Evolutionary conservation across 2,329 filamentous ascomycete genomes (phyloP).

Genomic region (Fusarium buxicola): DNA sequence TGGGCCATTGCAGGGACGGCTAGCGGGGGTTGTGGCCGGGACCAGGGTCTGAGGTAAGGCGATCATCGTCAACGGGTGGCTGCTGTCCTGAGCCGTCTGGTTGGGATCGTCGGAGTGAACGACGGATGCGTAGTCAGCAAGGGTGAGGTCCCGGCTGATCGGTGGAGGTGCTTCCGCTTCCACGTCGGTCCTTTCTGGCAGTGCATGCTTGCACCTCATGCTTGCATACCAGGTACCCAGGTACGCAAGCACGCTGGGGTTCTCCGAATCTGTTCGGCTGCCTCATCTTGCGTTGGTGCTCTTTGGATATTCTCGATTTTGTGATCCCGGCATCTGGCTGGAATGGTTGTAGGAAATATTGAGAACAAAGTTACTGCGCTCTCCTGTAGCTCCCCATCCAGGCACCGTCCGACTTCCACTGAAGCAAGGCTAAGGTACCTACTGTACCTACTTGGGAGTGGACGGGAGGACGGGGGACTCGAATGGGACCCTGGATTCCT

Average conservation of each 20-base stretch:
- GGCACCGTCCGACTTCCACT: too few species aligned
- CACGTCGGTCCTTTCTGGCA: conserved; percentile 26
- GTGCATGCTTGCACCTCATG: too few species aligned
- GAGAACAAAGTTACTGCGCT: not conserved
- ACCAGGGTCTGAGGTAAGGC: conserved; percentile 41
- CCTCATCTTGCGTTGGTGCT: conserved; percentile 5
- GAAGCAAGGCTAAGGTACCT: not conserved
- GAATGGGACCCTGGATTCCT: conserved; percentile 20
- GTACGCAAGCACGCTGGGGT: not conserved
- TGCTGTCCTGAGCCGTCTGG: conserved; percentile 42
- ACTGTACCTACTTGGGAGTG: too few species aligned
- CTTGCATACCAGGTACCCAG: not conserved
- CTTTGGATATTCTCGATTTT: conserved; percentile 1
- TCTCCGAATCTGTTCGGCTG: conserved; percentile 25
- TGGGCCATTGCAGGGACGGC: conserved; percentile 30
- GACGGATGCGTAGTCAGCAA: conserved; percentile 32
- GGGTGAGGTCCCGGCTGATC: conserved; percentile 32
- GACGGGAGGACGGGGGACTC: not conserved
- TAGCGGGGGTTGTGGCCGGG: conserved; percentile 26
- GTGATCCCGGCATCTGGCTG: conserved; percentile 8
- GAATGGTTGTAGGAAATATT: conserved; percentile 10
- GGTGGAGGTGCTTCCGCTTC: conserved; percentile 34
- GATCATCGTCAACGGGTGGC: conserved; percentile 48
- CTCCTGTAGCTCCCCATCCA: not conserved
- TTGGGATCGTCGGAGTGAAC: conserved; percentile 40